Conservation (phyloP, 345 rosid genomes). For the Moringa oleifera region DNA sequence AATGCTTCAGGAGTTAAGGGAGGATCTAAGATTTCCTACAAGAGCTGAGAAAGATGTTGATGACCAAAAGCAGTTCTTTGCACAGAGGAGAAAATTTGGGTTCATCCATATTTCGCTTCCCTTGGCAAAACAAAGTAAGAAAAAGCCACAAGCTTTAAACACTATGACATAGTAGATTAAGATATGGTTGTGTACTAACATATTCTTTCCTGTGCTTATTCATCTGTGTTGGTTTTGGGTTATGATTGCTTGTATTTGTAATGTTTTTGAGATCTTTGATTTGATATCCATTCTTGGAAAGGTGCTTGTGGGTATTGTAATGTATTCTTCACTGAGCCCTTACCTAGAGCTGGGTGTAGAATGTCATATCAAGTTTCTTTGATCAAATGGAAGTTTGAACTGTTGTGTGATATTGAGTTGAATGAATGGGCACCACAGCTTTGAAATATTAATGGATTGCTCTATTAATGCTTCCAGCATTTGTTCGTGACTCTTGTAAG, state of each 20-base stretch:
- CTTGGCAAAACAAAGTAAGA: constrained; percentile 63
- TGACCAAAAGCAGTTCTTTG: constrained; percentile 40
- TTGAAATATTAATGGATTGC: too few relatives aligned
- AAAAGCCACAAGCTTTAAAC: constrained; percentile 38
- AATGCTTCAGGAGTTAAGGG: constrained; percentile 79
- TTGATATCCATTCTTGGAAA: not conserved
- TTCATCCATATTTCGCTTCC: constrained; percentile 86
- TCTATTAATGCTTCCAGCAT: too few relatives aligned
- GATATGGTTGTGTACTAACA: constrained; percentile 2
- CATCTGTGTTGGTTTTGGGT: not conserved
- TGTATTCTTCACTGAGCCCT: too few relatives aligned
- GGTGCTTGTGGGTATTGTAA: not conserved
- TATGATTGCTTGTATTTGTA: not conserved
- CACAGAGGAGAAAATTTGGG: constrained; percentile 78
- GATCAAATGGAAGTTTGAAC: too few relatives aligned
- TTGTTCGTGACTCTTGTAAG: too few relatives aligned
- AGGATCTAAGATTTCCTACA: constrained; percentile 44
- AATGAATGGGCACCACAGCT: too few relatives aligned
- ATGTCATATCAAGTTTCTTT: too few relatives aligned
- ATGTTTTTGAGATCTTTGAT: not conserved
- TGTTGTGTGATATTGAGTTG: too few relatives aligned
- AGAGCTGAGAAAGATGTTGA: constrained; percentile 36
- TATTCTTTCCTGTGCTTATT: not conserved
- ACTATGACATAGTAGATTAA: constrained; percentile 9
- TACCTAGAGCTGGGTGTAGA: too few relatives aligned